These are phyloP conservation scores for Phytophthora tentaculata DNA, from an alignment of 352 stramenopile species.

Conservation along the genomic window DNA sequence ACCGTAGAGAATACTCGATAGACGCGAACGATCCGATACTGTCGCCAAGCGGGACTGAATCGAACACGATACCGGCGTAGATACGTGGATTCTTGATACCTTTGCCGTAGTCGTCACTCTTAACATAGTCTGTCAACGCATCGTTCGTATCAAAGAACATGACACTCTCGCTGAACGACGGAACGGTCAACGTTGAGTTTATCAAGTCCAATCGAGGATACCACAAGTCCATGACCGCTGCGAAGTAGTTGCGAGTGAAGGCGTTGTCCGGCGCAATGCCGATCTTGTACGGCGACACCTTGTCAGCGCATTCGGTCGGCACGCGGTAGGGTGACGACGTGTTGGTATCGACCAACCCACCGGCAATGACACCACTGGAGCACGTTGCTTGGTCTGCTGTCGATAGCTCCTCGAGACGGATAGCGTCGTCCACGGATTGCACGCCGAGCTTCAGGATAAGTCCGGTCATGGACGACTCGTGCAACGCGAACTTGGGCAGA, in stretches of 20 bases:
- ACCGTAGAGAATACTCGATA: slow-evolving; percentile 68
- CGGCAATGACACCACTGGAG: slow-evolving; percentile 30
- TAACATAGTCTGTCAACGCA: slow-evolving; percentile 53
- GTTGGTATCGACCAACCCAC: slow-evolving; percentile 45
- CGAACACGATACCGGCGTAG: slow-evolving; percentile 68
- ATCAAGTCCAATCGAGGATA: slow-evolving; percentile 51
- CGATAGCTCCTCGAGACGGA: slow-evolving; percentile 51
- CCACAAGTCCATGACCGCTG: slow-evolving; percentile 58
- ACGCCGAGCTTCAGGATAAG: slow-evolving; percentile 58
- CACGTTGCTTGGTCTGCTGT: slow-evolving; percentile 35
- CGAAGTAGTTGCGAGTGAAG: slow-evolving; percentile 69
- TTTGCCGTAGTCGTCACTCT: slow-evolving; percentile 58
- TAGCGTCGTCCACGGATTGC: slow-evolving; percentile 49
- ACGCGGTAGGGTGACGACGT: slow-evolving; percentile 41
- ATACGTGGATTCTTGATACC: slow-evolving; percentile 46
- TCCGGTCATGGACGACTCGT: slow-evolving; percentile 63
- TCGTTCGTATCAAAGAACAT: slow-evolving; percentile 61
- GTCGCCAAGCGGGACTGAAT: slow-evolving; percentile 42
- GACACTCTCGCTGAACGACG: slow-evolving; percentile 63
- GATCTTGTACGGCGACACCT: slow-evolving; percentile 55
- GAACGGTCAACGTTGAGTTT: slow-evolving; percentile 41
- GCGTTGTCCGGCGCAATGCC: slow-evolving; percentile 61
- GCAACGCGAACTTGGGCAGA: slow-evolving; percentile 52
- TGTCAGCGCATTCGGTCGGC: slow-evolving; percentile 39
- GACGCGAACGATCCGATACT: slow-evolving; percentile 52